Evolutionary conservation across 345 rosid species (phyloP), one percentile per base, ranked within the genome.

Genomic region (Xanthoceras sorbifolium): DNA sequence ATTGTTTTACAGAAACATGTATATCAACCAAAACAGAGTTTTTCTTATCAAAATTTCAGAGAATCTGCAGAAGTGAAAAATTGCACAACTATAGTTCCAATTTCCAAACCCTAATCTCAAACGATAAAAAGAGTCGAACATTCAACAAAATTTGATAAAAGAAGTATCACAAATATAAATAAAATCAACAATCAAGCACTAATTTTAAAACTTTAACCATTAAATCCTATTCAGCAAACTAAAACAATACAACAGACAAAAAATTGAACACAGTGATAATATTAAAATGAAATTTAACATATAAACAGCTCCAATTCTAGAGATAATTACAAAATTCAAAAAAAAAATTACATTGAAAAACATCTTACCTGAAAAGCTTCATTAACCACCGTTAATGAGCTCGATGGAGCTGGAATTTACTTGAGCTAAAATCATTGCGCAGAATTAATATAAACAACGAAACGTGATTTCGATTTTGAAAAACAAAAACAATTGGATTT

Each of bases 81-180:
- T 46, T 52, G 15, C 72, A 72, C 28, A 63, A 29, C 34, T 28
- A 52, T 8, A 78, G 3, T 60, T 6, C 74, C 9, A 79, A 78
- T 1, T 60, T 6, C 74, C 9, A 79, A 86, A 79, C 86, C 88
- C 90, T 86, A 80, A 74, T 79, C 68, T 80, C 26, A 40, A 61
- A 73, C 22, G 32, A 71, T 6, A 44, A 28, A 38, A 31, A 73
- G 38, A 22, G 44, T 26, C n/a, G 12, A 40, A 65, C 29, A 60
- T 38, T 40, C 25, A 55, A 38, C 18, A 11, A 34, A 14, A 31
- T 55, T n/a, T 6, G 25, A 23, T 18, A 42, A 7, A 9, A 57
- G 17, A 18, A 18, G 40, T 2, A 61, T 5, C 6, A 69, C n/a
- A 66, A 65, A 57, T 76, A 69, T 52, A 69, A 62, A 59, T 12